Percentiles rank a stretch among this genome's conserved stretches.
Conservation (phyloP, 257 asterid genomes). For the Salvia miltiorrhiza region DNA sequence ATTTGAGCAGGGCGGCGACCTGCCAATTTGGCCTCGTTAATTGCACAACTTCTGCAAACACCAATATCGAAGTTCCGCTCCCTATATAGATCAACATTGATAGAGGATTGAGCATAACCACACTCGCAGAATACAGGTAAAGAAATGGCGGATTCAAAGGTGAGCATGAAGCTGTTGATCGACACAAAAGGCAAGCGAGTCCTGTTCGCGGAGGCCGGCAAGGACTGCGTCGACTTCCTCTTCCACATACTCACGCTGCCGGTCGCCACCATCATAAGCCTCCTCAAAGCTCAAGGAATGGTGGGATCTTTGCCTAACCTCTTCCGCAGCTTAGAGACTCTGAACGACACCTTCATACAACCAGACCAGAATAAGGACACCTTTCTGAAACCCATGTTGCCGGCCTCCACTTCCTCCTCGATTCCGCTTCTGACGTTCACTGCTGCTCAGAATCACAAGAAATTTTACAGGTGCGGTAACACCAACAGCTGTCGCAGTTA, state of each 20-base stretch:
- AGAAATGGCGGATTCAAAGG: neutral
- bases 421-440: neutral
- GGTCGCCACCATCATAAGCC: constrained; percentile 7
- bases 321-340: constrained; percentile 27
- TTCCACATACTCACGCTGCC: constrained; percentile 34
- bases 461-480: too few relatives aligned
- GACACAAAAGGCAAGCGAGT: constrained; percentile 23
- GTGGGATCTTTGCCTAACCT: constrained; percentile 27
- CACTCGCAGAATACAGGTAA: too few relatives aligned
- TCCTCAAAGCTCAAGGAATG: constrained; percentile 19
- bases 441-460: neutral
- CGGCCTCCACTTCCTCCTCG: neutral
- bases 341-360: constrained; percentile 23
- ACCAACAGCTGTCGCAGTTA: too few relatives aligned
- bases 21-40: too few relatives aligned
- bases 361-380: constrained; percentile 15
- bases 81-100: too few relatives aligned
- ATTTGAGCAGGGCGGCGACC: too few relatives aligned
- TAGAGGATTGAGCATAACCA: too few relatives aligned
- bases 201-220: constrained; percentile 40
- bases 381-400: constrained; percentile 18
- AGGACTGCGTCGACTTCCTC: constrained; percentile 39
- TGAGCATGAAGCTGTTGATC: constrained; percentile 42
- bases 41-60: too few relatives aligned
- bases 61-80: too few relatives aligned